phyloP scores from a whole-genome alignment of 225 moss, liverwort and hornwort genomes.

The Bryoerythrophyllum caledonicum region DNA sequence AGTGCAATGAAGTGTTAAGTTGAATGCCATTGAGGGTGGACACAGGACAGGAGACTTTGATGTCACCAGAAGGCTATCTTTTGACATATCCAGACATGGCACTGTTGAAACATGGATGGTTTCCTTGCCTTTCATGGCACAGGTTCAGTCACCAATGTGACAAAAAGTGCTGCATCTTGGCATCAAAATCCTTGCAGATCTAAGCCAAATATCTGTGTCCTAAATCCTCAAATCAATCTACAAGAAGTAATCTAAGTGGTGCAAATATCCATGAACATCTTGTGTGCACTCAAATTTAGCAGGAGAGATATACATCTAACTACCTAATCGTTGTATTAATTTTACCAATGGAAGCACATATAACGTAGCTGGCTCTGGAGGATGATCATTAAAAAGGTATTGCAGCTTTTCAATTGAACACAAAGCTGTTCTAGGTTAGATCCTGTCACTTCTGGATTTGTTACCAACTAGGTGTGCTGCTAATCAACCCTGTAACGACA shows the following conservation, averaged over 20 bases:
- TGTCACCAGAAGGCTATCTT: neutral
- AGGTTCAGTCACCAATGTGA: neutral
- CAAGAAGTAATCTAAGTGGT: neutral
- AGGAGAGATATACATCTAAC: slow-evolving; percentile 8
- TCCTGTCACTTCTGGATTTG: neutral
- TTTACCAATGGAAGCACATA: neutral
- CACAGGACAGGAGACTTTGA: neutral
- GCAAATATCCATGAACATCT: neutral
- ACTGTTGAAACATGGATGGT: neutral
- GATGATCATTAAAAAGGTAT: neutral
- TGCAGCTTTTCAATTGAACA: neutral
- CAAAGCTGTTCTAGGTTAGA: neutral
- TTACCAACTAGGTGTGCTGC: neutral
- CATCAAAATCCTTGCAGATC: slow-evolving; percentile 6
- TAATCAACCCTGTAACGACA: no score
- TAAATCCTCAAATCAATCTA: neutral
- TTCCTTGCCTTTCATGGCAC: neutral
- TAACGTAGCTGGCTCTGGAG: neutral
- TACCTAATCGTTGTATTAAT: slow-evolving; percentile 11
- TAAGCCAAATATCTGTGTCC: neutral
- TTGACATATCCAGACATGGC: neutral
- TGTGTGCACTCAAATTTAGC: slow-evolving; percentile 20
- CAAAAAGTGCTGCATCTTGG: neutral
- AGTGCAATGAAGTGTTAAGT: neutral
- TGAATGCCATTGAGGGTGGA: neutral